Percentiles rank a stretch among this genome's conserved stretches.
Conservation (phyloP, 257 asterid genomes). For the Thymus mandschuricus region DNA sequence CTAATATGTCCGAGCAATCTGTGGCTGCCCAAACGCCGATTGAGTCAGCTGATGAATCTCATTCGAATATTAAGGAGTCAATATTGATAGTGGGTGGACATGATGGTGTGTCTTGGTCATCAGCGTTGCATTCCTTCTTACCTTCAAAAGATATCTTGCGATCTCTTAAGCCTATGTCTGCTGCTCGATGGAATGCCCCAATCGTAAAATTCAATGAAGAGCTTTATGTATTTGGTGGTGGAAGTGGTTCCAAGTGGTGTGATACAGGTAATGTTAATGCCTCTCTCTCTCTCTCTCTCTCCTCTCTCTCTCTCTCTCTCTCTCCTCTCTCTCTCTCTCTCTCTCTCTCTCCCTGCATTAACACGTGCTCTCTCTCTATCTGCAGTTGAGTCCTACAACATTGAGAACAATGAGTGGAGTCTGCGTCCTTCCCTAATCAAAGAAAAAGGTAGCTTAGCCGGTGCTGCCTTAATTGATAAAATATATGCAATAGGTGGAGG, state of each 20-base stretch:
- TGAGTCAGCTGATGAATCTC: conserved; percentile 43
- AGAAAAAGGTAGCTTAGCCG: conserved; percentile 75
- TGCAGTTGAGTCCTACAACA: conserved; percentile 87
- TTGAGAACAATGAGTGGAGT: conserved; percentile 62
- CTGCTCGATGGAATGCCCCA: conserved; percentile 65
- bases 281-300: conserved; percentile 22
- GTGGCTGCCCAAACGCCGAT: conserved; percentile 31
- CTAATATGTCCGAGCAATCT: conserved; percentile 35
- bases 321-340: conserved; percentile 17
- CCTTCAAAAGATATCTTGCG: conserved; percentile 64
- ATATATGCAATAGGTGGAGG: conserved; percentile 90
- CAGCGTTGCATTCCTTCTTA: conserved; percentile 62
- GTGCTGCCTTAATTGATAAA: conserved; percentile 67
- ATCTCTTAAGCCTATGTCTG: conserved; percentile 69
- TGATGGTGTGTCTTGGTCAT: conserved; percentile 75
- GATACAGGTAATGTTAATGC: conserved; percentile 60
- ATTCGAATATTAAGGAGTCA: conserved; percentile 46
- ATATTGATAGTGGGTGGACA: conserved; percentile 75
- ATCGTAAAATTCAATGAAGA: conserved; percentile 59
- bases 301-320: conserved; percentile 4
- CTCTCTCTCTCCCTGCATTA: conserved; percentile 10
- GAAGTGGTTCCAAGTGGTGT: conserved; percentile 56
- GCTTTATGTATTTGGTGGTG: conserved; percentile 84
- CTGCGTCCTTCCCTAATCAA: conserved; percentile 54
- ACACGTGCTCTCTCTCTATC: conserved; percentile 16